These are phyloP conservation scores for Sonneratia caseolaris DNA, from an alignment of 345 rosid genomes.

Conservation along the genomic window DNA sequence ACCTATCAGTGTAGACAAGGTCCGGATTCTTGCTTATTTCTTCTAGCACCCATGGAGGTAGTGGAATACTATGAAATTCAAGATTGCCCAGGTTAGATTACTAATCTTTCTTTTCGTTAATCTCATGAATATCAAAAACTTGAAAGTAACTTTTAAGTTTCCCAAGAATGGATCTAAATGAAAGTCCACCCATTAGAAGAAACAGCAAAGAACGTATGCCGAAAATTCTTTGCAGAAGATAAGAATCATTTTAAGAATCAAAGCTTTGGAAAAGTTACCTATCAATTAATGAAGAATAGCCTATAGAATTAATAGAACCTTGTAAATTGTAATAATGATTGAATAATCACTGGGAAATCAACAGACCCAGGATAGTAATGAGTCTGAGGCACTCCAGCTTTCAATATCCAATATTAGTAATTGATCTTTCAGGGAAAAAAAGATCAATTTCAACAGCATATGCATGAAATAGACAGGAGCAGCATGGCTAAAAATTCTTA, in stretches of 20 bases:
- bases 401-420: too few species aligned
- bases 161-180: neutral
- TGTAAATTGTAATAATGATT: too few species aligned
- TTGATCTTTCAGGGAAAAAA: neutral
- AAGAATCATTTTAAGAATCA: too few species aligned
- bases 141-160: neutral
- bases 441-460: neutral
- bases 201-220: neutral
- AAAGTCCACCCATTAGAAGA: neutral
- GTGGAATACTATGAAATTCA: constrained; percentile 52
- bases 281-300: too few species aligned
- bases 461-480: neutral
- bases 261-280: too few species aligned
- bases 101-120: neutral
- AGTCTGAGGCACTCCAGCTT: too few species aligned
- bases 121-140: neutral
- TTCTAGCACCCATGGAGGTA: constrained; percentile 97
- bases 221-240: neutral
- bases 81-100: constrained; percentile 1
- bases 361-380: too few species aligned
- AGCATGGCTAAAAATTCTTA: neutral
- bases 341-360: too few species aligned
- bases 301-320: too few species aligned
- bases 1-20: constrained; percentile 83
- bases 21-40: constrained; percentile 85